These are phyloP conservation scores for Xylaria bambusicola DNA, from an alignment of 495 filamentous ascomycete species.

Conservation along the genomic window DNA sequence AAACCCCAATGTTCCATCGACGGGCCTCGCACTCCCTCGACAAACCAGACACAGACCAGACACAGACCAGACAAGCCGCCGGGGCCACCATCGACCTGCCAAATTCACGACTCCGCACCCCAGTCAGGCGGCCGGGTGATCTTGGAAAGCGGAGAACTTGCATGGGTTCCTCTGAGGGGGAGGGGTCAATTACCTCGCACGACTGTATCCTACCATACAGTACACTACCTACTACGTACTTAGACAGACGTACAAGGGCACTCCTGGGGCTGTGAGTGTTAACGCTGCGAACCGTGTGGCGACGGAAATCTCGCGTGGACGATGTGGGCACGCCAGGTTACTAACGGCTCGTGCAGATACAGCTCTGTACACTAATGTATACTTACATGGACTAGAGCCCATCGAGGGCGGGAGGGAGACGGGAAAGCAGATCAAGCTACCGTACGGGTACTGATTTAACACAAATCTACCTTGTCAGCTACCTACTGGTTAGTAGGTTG, in stretches of 20 bases:
- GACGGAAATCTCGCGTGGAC: not conserved
- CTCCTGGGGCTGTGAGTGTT: too few relatives aligned
- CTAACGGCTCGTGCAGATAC: too few relatives aligned
- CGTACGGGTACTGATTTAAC: not conserved
- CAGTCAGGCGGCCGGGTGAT: constrained; percentile 4
- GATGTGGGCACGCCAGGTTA: not conserved
- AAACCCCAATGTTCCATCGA: not conserved
- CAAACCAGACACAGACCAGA: not conserved
- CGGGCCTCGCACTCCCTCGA: not conserved
- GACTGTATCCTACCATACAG: too few relatives aligned
- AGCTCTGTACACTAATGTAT: not conserved
- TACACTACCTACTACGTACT: too few relatives aligned
- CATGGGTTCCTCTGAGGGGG: not conserved
- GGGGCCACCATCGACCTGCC: constrained; percentile 9
- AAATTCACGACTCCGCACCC: constrained; percentile 16
- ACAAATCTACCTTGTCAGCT: too few relatives aligned
- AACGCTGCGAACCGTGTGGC: too few relatives aligned
- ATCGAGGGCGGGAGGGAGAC: not conserved
- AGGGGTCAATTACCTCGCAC: too few relatives aligned
- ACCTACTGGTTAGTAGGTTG: too few relatives aligned
- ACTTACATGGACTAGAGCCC: not conserved
- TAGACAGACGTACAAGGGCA: not conserved
- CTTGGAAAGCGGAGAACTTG: constrained; percentile 1
- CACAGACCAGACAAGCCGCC: not conserved
- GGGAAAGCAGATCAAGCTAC: not conserved